A percentile compares a stretch with the other conserved stretches of the same genome.
These are phyloP conservation scores for Trichosporon sp. DNA, from an alignment of 1,284 basidiomycete species.

Conservation along the genomic window DNA sequence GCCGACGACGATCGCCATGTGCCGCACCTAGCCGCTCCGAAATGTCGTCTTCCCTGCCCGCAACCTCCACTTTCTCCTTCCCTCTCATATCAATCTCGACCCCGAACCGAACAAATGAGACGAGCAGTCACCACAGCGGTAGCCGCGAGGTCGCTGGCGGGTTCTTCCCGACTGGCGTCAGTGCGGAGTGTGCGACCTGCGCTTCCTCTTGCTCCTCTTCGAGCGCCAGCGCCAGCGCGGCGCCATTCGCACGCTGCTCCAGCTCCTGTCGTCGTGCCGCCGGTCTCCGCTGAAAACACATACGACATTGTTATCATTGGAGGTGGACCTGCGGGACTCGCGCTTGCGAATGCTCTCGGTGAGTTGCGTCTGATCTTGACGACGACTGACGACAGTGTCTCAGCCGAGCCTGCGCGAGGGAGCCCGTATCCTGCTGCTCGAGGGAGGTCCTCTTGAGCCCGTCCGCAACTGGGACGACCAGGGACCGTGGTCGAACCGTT, in stretches of 20 bases:
- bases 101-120: not conserved
- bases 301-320: conserved; percentile 89
- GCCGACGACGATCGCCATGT: not conserved
- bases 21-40: conserved; percentile 4
- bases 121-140: conserved; percentile 1
- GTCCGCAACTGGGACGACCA: conserved; percentile 61
- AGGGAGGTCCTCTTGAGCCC: conserved; percentile 68
- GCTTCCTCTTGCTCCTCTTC: not conserved
- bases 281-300: conserved; percentile 30
- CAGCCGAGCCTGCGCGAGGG: conserved; percentile 10
- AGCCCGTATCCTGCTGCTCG: conserved; percentile 60
- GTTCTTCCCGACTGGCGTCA: not conserved
- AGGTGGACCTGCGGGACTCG: conserved; percentile 86
- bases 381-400: conserved; percentile 11
- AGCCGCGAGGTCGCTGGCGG: not conserved
- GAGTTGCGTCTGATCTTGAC: conserved; percentile 24
- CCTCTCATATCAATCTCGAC: not conserved
- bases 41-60: not conserved
- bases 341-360: conserved; percentile 82
- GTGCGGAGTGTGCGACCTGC: not conserved
- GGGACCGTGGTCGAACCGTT: conserved; percentile 73
- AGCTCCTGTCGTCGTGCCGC: conserved; percentile 7
- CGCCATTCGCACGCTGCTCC: not conserved
- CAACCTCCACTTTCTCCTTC: not conserved
- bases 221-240: not conserved